Conservation (phyloP, 495 filamentous ascomycete genomes). For the Talaromyces nanjingensis region DNA sequence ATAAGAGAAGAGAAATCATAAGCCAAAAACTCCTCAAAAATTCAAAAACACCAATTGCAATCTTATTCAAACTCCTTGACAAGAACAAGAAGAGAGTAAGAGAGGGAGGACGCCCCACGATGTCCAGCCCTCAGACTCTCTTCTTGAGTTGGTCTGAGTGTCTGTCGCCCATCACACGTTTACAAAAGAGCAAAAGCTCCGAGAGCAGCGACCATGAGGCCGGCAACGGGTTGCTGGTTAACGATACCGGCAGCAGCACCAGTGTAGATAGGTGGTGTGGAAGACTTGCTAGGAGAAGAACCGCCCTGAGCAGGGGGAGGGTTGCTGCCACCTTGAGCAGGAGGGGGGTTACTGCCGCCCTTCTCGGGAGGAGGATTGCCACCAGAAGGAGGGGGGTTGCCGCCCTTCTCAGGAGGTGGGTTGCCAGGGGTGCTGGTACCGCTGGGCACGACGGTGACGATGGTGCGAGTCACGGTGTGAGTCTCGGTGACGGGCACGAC, state of each 20-base stretch:
- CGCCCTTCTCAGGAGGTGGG: neutral
- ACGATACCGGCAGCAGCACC: conserved; percentile 3
- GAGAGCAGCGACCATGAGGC: conserved; percentile 10
- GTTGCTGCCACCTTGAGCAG: neutral
- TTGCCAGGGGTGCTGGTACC: conserved; percentile 3
- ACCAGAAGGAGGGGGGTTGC: neutral
- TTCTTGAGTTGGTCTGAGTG: neutral
- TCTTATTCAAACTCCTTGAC: neutral
- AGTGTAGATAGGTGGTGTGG: neutral
- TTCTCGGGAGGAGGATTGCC: neutral
- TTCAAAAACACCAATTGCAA: neutral
- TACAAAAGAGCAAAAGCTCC: conserved; percentile 10
- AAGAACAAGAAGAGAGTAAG: neutral
- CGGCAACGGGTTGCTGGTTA: conserved; percentile 10
- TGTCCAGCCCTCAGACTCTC: neutral
- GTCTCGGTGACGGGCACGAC: conserved; percentile 6
- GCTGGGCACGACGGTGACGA: conserved; percentile 7
- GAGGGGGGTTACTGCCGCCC: neutral
- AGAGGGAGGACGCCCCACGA: neutral
- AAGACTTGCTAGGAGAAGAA: neutral
- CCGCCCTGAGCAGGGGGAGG: neutral
- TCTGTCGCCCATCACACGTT: neutral
- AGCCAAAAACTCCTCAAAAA: neutral
- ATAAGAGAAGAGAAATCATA: neutral
- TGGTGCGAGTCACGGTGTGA: conserved; percentile 7